Evolutionary conservation across 495 filamentous ascomycete species (phyloP).

Genomic region (Neurospora sp.): DNA sequence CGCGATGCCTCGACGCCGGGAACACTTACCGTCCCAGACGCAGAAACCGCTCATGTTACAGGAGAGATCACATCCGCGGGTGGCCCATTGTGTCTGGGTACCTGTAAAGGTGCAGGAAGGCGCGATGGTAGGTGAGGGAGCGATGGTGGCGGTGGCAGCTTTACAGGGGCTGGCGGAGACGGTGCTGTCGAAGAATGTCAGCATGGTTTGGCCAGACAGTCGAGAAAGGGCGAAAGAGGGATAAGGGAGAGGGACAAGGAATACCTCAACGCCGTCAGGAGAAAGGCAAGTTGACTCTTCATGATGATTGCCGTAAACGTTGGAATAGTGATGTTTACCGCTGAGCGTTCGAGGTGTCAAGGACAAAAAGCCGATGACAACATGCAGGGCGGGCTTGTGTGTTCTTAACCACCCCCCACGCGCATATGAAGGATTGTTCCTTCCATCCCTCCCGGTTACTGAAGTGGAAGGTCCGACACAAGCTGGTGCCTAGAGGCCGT

Average conservation of each 20-base stretch:
- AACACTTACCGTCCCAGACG: slow-evolving; percentile 3
- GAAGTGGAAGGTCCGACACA: neutral
- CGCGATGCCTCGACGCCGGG: neutral
- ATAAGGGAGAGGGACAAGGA: neutral
- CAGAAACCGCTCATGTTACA: slow-evolving; percentile 1
- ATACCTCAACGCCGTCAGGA: neutral
- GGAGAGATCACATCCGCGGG: slow-evolving; percentile 4
- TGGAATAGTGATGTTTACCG: neutral
- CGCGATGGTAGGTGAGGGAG: neutral
- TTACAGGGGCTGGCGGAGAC: neutral
- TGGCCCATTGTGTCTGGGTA: slow-evolving; percentile 1
- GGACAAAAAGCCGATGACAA: neutral
- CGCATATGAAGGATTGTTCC: neutral
- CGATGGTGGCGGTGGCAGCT: neutral
- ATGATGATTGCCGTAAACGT: neutral
- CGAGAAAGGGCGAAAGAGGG: neutral
- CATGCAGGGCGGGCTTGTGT: neutral
- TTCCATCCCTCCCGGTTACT: neutral
- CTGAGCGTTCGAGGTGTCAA: neutral
- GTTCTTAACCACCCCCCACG: neutral
- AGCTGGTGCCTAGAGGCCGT: neutral
- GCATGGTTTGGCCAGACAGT: neutral
- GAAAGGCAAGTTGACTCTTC: neutral
- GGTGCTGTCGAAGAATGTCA: neutral
- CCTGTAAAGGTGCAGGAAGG: slow-evolving; percentile 6